Evolutionary conservation across 345 rosid species (phyloP), one percentile per base, ranked within the genome.

Genomic region (Ceriops zippeliana): DNA sequence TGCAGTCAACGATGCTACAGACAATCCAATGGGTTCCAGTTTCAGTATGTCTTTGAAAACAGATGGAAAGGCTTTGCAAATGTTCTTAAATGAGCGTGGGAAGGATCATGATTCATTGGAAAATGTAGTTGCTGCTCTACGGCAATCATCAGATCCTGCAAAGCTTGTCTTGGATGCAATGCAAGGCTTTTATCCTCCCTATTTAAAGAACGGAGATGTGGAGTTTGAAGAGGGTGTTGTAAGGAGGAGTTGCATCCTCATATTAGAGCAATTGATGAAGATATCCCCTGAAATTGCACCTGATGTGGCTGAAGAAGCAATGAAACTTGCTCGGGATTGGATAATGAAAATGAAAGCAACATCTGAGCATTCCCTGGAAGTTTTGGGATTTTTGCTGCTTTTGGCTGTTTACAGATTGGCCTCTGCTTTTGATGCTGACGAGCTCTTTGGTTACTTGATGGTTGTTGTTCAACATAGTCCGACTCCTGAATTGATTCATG

Each of bases 161-260:
- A 83, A 78, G 76, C 83, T 89, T 65, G 90, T 85, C 64, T 66
- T 89, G 56, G 87, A 81, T 79, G 84, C 88, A 51, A 69, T 89
- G 68, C 58, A 80, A 68, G 82, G 81, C 53, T 83, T 84, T 67
- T 75, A 68, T 70, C 80, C 84, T 27, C 57, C 68, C 51, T 78
- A 73, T 62, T 70, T 75, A 69, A 80, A 57, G 64, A 74, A 69
- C 5, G 74, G 71, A 31, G 67, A 31, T 35, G 21, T 21, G 57
- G 73, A 73, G 70, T 79, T 71, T 52, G 79, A 83, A 56, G 72
- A 61, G 57, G 60, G 35, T 67, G 65, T 67, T 73, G 76, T 81
- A 21, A 78, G 81, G 66, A 73, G 70, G 68, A 83, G 75, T 71
- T 85, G 84, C 68, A 72, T 85, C 27, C 67, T 81, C 38, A 75